These are phyloP conservation scores for Talaromyces rugulosus DNA, from an alignment of 2,329 filamentous ascomycete species.

Conservation along the genomic window DNA sequence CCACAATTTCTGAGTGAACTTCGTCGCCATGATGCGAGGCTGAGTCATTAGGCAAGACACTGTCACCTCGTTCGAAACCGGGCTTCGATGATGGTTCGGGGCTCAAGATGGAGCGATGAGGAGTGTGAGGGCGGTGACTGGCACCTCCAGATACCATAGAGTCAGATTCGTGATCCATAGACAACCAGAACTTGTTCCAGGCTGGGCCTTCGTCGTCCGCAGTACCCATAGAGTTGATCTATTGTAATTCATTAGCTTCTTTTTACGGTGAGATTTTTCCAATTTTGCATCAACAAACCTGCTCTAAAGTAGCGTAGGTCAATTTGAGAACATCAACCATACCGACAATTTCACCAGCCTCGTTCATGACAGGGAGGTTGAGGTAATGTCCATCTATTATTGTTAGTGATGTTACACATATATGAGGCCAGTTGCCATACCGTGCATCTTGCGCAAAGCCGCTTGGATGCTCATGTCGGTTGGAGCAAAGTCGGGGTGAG, in stretches of 20 bases:
- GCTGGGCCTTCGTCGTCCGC: constrained; percentile 89
- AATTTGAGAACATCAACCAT: constrained; percentile 99
- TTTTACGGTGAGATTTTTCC: background rate
- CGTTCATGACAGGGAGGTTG: constrained; percentile 98
- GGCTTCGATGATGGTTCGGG: constrained; percentile 63
- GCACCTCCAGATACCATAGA: constrained; percentile 93
- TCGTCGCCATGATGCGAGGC: constrained; percentile 86
- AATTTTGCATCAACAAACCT: constrained; percentile 51
- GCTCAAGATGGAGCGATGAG: constrained; percentile 73
- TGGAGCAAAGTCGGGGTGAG: constrained; percentile 96
- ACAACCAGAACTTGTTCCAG: constrained; percentile 99
- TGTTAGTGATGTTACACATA: constrained; percentile 14
- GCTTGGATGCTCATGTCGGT: constrained; percentile 99
- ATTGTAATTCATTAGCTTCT: background rate
- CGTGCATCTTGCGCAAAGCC: constrained; percentile 97
- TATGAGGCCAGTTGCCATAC: constrained; percentile 49
- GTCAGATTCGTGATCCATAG: constrained; percentile 89
- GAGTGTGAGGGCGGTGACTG: constrained; percentile 66
- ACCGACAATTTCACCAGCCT: constrained; percentile 91
- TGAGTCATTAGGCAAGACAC: constrained; percentile 87
- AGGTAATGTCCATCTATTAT: constrained; percentile 87
- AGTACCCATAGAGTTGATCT: constrained; percentile 86
- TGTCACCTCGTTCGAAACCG: constrained; percentile 67
- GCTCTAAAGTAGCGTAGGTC: constrained; percentile 95
- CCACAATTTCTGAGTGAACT: constrained; percentile 63